phyloP scores from a whole-genome alignment of 768 basidiomycete genomes.

The Mycena pura region DNA sequence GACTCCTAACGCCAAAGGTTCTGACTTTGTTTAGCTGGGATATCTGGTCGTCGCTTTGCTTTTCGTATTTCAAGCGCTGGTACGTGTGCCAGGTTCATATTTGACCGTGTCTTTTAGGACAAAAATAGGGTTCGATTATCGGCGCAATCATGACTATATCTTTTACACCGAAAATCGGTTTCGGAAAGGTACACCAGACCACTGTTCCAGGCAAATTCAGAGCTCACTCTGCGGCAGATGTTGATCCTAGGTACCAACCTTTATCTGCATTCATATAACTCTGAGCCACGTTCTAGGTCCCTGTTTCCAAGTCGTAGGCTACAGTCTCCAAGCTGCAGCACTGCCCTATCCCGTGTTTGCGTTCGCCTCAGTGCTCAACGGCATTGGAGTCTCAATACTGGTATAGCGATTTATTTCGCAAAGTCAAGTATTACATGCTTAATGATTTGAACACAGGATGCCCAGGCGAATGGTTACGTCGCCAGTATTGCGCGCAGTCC shows the following conservation, averaged over 20 bases:
- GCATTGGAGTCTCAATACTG: conserved; percentile 57
- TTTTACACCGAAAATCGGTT: conserved; percentile 52
- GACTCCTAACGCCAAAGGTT: background rate
- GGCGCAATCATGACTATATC: conserved; percentile 57
- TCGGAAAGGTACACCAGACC: conserved; percentile 55
- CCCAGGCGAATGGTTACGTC: conserved; percentile 61
- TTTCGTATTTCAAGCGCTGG: conserved; percentile 45
- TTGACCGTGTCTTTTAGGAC: background rate
- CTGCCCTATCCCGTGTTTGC: conserved; percentile 61
- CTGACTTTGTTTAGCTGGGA: conserved; percentile 42
- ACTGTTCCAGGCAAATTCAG: too few relatives aligned
- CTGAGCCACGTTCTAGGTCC: conserved; percentile 41
- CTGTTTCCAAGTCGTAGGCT: conserved; percentile 50
- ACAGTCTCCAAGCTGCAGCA: conserved; percentile 51
- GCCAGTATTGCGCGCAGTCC: conserved; percentile 51
- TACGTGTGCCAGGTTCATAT: conserved; percentile 18
- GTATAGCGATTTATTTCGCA: conserved; percentile 36
- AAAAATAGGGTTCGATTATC: conserved; percentile 52
- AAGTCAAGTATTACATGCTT: background rate
- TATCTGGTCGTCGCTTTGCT: conserved; percentile 60
- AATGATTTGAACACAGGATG: conserved; percentile 43
- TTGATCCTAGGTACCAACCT: conserved; percentile 18
- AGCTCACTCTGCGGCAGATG: conserved; percentile 28
- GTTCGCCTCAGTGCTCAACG: conserved; percentile 51
- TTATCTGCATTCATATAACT: background rate